phyloP scores from a whole-genome alignment of 768 basidiomycete species.

The Termitomyces eurrhizus region DNA sequence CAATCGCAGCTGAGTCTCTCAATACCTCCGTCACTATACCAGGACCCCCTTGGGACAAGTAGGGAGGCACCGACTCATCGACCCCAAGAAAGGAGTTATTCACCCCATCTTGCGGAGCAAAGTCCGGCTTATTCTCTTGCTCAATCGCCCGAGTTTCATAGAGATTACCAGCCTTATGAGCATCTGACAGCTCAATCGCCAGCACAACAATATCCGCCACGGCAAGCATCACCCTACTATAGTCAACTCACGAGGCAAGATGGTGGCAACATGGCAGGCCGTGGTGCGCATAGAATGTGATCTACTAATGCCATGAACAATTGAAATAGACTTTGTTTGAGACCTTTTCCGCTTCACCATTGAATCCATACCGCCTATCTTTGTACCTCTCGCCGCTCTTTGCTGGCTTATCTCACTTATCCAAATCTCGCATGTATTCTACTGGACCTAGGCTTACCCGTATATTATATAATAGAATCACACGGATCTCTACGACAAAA shows the following conservation, averaged over 20 bases:
- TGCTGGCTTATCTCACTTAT: not conserved
- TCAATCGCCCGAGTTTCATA: constrained; percentile 20
- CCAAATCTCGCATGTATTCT: constrained; percentile 8
- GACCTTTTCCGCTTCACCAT: constrained; percentile 1
- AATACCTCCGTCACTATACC: constrained; percentile 40
- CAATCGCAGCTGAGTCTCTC: constrained; percentile 36
- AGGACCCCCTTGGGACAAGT: constrained; percentile 30
- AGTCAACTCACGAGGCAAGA: constrained; percentile 23
- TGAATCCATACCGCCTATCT: not conserved
- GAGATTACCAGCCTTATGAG: constrained; percentile 15
- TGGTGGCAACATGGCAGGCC: constrained; percentile 34
- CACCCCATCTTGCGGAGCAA: constrained; percentile 22
- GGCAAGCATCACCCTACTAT: constrained; percentile 25
- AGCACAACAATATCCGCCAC: constrained; percentile 24
- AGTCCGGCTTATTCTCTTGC: constrained; percentile 25
- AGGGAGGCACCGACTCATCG: constrained; percentile 66
- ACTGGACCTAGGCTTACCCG: constrained; percentile 1
- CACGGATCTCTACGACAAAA: not conserved
- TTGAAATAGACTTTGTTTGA: not conserved
- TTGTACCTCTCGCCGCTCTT: not conserved
- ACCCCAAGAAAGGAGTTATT: constrained; percentile 41
- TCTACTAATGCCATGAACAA: not conserved
- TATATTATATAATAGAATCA: constrained; percentile 3
- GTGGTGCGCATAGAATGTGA: constrained; percentile 33
- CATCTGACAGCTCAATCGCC: constrained; percentile 8